Conservation (phyloP, 225 moss, liverwort and hornwort species). For the Polytrichum commune region DNA sequence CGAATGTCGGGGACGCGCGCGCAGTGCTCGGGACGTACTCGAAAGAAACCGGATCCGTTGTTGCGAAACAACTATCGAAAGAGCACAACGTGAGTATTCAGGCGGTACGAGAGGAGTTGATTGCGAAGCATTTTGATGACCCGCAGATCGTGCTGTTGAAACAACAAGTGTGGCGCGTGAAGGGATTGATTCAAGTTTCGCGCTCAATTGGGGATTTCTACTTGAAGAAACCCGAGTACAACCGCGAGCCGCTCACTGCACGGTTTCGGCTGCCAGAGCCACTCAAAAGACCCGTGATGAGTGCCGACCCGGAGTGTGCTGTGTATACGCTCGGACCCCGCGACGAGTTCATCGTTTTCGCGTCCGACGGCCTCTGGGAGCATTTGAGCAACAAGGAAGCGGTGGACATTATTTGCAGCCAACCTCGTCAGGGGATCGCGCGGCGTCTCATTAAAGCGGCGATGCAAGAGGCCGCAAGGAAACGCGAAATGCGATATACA, state of each 20-base stretch:
- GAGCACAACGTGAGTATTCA: conserved; percentile 97
- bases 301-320: conserved; percentile 75
- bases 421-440: conserved; percentile 80
- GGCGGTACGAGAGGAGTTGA: conserved; percentile 73
- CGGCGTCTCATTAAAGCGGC: conserved; percentile 81
- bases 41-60: conserved; percentile 50
- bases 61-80: conserved; percentile 66
- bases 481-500: conserved; percentile 96
- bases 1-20: conserved; percentile 88
- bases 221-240: conserved; percentile 86
- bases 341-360: conserved; percentile 88
- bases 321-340: conserved; percentile 51
- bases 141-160: conserved; percentile 90
- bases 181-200: conserved; percentile 95
- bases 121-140: conserved; percentile 81
- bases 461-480: conserved; percentile 92
- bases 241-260: conserved; percentile 70
- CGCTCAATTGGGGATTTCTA: conserved; percentile 95
- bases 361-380: conserved; percentile 99
- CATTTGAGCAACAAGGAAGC: conserved; percentile 90
- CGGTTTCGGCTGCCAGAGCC: conserved; percentile 93
- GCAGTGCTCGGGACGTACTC: conserved; percentile 77
- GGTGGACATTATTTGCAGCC: conserved; percentile 77
- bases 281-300: conserved; percentile 78
- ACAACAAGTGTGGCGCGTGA: conserved; percentile 96